A percentile compares a stretch with the other conserved stretches of the same genome.
These are phyloP conservation scores for Ulmus americana DNA, from an alignment of 331 rosid species.

Conservation along the genomic window DNA sequence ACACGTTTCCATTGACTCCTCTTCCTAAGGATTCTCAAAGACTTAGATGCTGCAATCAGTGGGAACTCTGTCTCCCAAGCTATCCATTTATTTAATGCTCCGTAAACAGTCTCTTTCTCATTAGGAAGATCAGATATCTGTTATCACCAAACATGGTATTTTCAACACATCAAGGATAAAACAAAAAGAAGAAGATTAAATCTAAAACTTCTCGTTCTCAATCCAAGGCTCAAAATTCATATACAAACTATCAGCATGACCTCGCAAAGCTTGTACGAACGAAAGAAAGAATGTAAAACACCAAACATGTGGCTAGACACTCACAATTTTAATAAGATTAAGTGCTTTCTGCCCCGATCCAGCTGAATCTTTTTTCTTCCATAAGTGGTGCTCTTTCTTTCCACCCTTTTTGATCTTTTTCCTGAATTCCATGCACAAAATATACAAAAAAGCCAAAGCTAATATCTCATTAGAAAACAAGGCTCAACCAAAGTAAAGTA, in stretches of 20 bases:
- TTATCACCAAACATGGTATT: conserved; percentile 15
- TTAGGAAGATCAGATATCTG: conserved; percentile 68
- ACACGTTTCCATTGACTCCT: conserved; percentile 68
- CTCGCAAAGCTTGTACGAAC: conserved; percentile 3
- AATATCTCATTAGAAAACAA: neutral
- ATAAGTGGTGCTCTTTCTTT: conserved; percentile 63
- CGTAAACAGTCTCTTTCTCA: conserved; percentile 76
- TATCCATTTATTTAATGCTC: conserved; percentile 84
- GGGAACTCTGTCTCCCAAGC: conserved; percentile 99
- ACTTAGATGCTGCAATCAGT: conserved; percentile 70
- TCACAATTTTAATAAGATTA: conserved; percentile 59
- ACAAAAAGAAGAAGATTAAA: conserved; percentile 7
- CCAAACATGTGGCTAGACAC: conserved; percentile 21
- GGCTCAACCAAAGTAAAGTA: neutral
- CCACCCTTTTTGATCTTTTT: conserved; percentile 38
- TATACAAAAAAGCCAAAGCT: neutral
- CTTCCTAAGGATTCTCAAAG: conserved; percentile 59
- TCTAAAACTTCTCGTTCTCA: neutral
- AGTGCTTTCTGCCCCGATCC: conserved; percentile 83
- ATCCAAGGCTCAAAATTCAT: neutral
- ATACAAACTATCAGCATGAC: conserved; percentile 3
- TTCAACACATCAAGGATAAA: conserved; percentile 9
- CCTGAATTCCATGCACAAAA: conserved; percentile 38
- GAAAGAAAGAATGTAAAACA: neutral
- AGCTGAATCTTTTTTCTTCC: conserved; percentile 71